Evolutionary conservation across 352 stramenopile species (phyloP).

Genomic region (Globisporangium yorkense): DNA sequence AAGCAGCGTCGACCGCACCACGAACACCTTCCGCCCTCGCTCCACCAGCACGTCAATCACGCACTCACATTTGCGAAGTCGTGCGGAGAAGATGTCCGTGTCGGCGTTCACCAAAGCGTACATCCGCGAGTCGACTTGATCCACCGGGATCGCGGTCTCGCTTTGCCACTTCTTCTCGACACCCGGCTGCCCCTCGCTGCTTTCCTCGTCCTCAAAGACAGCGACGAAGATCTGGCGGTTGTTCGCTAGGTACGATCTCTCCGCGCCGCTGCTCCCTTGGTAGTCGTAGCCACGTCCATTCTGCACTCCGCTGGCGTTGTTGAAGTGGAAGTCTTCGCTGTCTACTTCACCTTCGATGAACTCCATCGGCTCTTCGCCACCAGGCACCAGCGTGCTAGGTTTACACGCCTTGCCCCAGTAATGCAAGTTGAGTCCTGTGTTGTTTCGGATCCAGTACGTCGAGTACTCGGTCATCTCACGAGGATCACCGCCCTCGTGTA

Average conservation of each 20-base stretch:
- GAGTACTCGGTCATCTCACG: slow-evolving; percentile 78
- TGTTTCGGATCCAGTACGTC: slow-evolving; percentile 85
- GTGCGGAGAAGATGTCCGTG: slow-evolving; percentile 30
- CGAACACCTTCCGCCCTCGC: slow-evolving; percentile 84
- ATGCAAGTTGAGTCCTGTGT: slow-evolving; percentile 68
- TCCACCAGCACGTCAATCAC: slow-evolving; percentile 84
- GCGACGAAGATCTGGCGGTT: slow-evolving; percentile 66
- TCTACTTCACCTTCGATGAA: slow-evolving; percentile 26
- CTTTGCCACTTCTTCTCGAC: slow-evolving; percentile 54
- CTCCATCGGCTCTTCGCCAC: slow-evolving; percentile 57
- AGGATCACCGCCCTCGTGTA: slow-evolving; percentile 56
- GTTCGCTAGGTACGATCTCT: slow-evolving; percentile 13
- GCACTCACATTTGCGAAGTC: slow-evolving; percentile 76
- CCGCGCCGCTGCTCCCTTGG: slow-evolving; percentile 10
- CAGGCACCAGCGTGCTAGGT: slow-evolving; percentile 41
- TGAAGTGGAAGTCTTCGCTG: slow-evolving; percentile 4
- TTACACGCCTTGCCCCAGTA: slow-evolving; percentile 67
- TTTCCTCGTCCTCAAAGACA: slow-evolving; percentile 44
- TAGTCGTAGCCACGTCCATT: slow-evolving; percentile 1
- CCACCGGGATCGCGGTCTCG: slow-evolving; percentile 70
- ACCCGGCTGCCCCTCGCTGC: slow-evolving; percentile 23
- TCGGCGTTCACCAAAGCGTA: slow-evolving; percentile 71
- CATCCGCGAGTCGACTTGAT: slow-evolving; percentile 80
- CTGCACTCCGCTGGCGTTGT: not conserved
- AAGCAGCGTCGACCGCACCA: slow-evolving; percentile 73